Evolutionary conservation across 176 grass and related monocot genomes (phyloP), one percentile per base, ranked within the genome.

Genomic region (Alopecurus myosuroides): DNA sequence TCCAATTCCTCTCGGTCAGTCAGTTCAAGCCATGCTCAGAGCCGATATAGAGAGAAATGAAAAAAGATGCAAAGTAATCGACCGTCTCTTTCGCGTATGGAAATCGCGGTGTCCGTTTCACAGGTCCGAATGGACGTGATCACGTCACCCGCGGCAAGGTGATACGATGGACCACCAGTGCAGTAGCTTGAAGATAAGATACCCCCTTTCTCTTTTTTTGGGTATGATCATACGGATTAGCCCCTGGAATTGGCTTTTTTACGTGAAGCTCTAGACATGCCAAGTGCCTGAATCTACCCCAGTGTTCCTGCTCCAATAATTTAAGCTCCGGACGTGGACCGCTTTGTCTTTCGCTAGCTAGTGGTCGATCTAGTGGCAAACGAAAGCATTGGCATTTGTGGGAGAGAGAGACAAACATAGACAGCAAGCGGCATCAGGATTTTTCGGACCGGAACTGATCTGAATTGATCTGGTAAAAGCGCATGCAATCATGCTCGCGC

Each of bases 261-360:
- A n/a, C 23, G 25, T 72, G 25, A 29, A 40, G 64, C 34, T 4
- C 9, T 22, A 29, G 9, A 82, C 23, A 11, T 28, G 64, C 31
- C 36, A 81, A 81, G 65, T 39, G 34, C 53, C 14, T 10, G 63
- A n/a, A 67, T 66, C 3, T 81, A 15, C 78, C 50, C 28, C 29
- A 22, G 11, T 39, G 10, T 13, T 31, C 5, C 22, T 35, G 39
- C 76, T 35, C 26, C 75, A 72, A 79, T 86, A 79, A 86, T 86
- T 86, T 33, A 40, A 71, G 20, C 8, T 2, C 9, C 19, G 36
- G 64, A 56, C 9, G 76, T 28, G 3, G 84, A 39, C 50, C 6
- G 63, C 26, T 30, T 9, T 34, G 30, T 14, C 13, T 58, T 58
- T 77, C 7, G 34, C 33, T 34, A 17, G 7, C 76, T 37, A 57